Percentiles rank a stretch among this genome's conserved stretches.
These are phyloP conservation scores for Fusarium virguliforme DNA, from an alignment of 2,329 filamentous ascomycete species.

Conservation along the genomic window DNA sequence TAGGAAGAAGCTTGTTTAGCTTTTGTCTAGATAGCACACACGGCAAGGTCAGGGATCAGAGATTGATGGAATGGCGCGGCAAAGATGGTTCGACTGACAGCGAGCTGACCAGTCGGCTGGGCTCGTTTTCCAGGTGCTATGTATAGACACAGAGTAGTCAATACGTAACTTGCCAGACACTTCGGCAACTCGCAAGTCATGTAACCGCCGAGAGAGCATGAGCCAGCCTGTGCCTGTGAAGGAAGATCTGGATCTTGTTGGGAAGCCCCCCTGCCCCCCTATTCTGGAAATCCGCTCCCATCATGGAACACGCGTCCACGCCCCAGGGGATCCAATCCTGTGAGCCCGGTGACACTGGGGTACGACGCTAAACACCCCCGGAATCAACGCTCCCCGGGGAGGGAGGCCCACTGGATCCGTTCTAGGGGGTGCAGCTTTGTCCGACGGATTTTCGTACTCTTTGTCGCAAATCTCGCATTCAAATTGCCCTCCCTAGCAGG, in stretches of 20 bases:
- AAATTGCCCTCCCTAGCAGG: too few relatives aligned
- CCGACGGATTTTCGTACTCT: slow-evolving; percentile 17
- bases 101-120: neutral
- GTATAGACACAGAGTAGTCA: neutral
- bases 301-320: slow-evolving; percentile 7
- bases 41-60: neutral
- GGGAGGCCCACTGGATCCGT: neutral
- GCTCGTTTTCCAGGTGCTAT: too few relatives aligned
- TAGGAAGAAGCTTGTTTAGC: slow-evolving; percentile 5
- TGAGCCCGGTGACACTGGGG: slow-evolving; percentile 9
- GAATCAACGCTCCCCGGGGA: neutral
- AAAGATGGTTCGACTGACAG: slow-evolving; percentile 3
- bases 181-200: slow-evolving; percentile 3
- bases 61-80: slow-evolving; percentile 5
- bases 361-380: neutral
- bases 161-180: slow-evolving; percentile 5
- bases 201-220: slow-evolving; percentile 11
- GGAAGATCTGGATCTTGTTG: slow-evolving; percentile 5
- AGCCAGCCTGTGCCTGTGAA: too few relatives aligned
- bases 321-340: neutral
- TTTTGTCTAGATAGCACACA: neutral
- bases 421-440: slow-evolving; percentile 6
- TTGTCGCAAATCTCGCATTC: slow-evolving; percentile 10
- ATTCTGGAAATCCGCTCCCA: neutral
- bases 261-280: slow-evolving; percentile 1